phyloP scores from a whole-genome alignment of 768 basidiomycete species.

The Artomyces pyxidatus region DNA sequence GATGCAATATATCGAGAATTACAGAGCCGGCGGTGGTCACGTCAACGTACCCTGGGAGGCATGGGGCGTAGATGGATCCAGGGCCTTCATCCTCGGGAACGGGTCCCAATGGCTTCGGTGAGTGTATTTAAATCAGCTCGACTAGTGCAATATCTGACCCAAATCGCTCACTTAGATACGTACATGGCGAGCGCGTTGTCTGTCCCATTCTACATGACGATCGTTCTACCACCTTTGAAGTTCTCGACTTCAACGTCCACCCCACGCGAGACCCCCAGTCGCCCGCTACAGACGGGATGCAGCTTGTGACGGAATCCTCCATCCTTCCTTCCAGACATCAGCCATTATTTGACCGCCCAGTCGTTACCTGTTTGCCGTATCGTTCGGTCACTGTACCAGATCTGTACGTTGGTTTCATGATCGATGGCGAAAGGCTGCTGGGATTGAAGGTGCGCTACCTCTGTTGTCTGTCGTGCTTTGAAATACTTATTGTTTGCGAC shows the following conservation, averaged over 20 bases:
- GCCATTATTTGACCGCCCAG: conserved; percentile 21
- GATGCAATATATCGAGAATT: conserved; percentile 9
- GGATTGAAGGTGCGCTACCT: conserved; percentile 26
- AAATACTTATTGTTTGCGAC: too few relatives aligned
- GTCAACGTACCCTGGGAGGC: conserved; percentile 25
- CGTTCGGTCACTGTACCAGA: conserved; percentile 7
- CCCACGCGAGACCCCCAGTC: conserved; percentile 9
- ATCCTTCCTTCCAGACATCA: too few relatives aligned
- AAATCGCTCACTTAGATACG: conserved; percentile 15
- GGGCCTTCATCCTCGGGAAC: conserved; percentile 23
- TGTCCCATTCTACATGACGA: too few relatives aligned
- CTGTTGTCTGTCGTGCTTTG: too few relatives aligned
- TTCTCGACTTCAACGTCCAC: conserved; percentile 27
- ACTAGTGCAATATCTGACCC: background rate
- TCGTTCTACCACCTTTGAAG: too few relatives aligned
- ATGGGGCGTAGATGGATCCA: conserved; percentile 31
- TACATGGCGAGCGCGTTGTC: conserved; percentile 34
- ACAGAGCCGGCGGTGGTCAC: background rate
- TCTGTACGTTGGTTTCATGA: conserved; percentile 29
- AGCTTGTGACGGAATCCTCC: conserved; percentile 1
- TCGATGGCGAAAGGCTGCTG: conserved; percentile 31
- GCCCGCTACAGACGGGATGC: background rate
- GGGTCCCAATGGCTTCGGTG: conserved; percentile 31
- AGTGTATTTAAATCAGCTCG: background rate
- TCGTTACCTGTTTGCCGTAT: conserved; percentile 26